Base-by-base conservation (phyloP, 2,329 filamentous ascomycete species). In the Eutypa lata region DNA sequence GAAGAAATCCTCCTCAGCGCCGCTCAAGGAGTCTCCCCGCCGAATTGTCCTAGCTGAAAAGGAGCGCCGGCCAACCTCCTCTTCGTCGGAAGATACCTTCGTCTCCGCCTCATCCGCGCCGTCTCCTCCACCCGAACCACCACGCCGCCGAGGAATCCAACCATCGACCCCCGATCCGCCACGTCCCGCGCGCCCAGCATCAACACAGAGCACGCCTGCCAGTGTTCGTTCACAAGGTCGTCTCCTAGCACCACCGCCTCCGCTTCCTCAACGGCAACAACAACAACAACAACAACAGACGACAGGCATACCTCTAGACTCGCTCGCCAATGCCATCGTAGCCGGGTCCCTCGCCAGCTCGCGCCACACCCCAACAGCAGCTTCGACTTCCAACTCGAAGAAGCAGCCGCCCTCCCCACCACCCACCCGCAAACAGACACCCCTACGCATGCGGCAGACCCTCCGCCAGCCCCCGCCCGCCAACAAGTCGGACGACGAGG, bases 311-410 rank as follows among this genome's bases (percentile, higher is more conserved):
- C 79, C 80, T 1, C 76, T 89, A 10, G 80, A 86, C 53, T 84
- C 84, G 0, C 79, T 92, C 7, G 85, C 88, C 13, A 83, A 83
- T 61, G 89, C 89, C 57, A 90, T 92, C 53, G 80, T 92, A 62
- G 89, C 88, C 2, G 85, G 88, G 2, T 88, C 86, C 22, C 75
- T 92, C 0, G 89, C 89, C 5, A 83, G 87, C 1, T 78, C 84
- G 2, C 82, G 84, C 57, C 65, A 69, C 68, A 60, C 61, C 69
- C 22, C 71, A 19, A 7, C 52, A 76, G 7, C 42, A 52, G 71
- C 49, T 67, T 70, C 60, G 61, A 64, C 63, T 64, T 63, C 66
- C 60, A 62, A 63, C 60, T 62, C 51, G 74, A 69, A 56, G 61
- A 43, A 67, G 70, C 51, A 73, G 71, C 19, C 71, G 2, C 61